Percentiles rank a stretch among this genome's conserved stretches.
Evolutionary conservation across 1,139 yeast genomes (phyloP).

Genomic region (Zygosaccharomyces pseudobailii): DNA sequence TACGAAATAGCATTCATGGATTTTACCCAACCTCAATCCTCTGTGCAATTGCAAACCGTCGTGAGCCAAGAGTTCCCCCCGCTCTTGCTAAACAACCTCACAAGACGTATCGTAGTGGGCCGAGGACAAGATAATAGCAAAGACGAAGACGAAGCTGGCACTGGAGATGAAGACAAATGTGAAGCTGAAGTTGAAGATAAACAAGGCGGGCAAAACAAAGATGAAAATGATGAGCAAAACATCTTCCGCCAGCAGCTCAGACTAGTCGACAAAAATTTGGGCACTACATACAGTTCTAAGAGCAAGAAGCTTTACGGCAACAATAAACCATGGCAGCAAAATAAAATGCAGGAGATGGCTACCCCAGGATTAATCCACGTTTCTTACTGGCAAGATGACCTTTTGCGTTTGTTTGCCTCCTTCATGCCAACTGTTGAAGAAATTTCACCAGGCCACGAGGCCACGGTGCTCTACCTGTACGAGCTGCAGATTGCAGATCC

Average conservation of each 20-base stretch:
- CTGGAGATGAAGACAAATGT: not conserved
- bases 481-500: constrained; percentile 25
- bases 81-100: not conserved
- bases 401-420: constrained; percentile 19
- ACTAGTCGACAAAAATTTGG: constrained; percentile 24
- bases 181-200: not conserved
- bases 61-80: not conserved
- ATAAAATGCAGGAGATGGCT: constrained; percentile 28
- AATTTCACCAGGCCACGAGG: constrained; percentile 9
- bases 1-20: constrained; percentile 28
- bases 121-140: not conserved
- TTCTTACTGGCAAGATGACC: constrained; percentile 15
- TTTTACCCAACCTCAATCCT: not conserved
- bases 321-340: constrained; percentile 20
- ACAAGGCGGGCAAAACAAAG: not conserved
- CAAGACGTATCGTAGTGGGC: not conserved
- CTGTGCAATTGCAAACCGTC: constrained; percentile 1
- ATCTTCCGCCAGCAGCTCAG: constrained; percentile 11
- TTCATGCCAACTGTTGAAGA: constrained; percentile 26
- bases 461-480: constrained; percentile 24
- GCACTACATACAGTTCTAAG: constrained; percentile 19
- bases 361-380: constrained; percentile 26
- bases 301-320: constrained; percentile 21
- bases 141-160: not conserved
- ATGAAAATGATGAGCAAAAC: not conserved